A percentile compares a stretch with the other conserved stretches of the same genome.
These are phyloP conservation scores for Plasmopara muralis DNA, from an alignment of 352 stramenopile genomes.

Conservation along the genomic window DNA sequence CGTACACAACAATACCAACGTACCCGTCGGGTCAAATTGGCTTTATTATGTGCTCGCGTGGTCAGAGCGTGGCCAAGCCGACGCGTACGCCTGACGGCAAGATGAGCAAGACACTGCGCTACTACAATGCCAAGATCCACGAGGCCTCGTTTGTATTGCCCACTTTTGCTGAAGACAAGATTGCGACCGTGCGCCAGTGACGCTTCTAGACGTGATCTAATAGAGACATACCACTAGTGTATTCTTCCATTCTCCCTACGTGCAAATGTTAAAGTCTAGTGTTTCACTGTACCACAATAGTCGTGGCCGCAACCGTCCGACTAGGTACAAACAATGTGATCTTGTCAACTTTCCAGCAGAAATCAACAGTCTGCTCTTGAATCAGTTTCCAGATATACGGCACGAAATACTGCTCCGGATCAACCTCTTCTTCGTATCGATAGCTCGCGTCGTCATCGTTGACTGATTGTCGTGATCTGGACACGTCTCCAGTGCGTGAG, in stretches of 20 bases:
- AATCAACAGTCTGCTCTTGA: too few relatives aligned
- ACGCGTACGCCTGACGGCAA: conserved; percentile 54
- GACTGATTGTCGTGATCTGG: too few relatives aligned
- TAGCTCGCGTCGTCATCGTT: too few relatives aligned
- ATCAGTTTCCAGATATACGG: too few relatives aligned
- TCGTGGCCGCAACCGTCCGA: conserved; percentile 4
- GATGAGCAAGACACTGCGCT: conserved; percentile 79
- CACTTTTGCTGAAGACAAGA: conserved; percentile 88
- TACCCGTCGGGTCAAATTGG: conserved; percentile 99
- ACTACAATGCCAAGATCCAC: conserved; percentile 94
- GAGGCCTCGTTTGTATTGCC: conserved; percentile 95
- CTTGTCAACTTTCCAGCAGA: conserved; percentile 38
- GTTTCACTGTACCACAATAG: neutral
- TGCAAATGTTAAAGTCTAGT: too few relatives aligned
- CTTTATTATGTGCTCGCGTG: conserved; percentile 91
- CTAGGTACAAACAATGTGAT: conserved; percentile 65
- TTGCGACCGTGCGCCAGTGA: conserved; percentile 73
- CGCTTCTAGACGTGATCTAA: conserved; percentile 17
- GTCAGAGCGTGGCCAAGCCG: conserved; percentile 61
- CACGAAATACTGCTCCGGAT: too few relatives aligned
- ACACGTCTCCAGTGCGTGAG: too few relatives aligned
- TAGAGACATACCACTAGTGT: neutral
- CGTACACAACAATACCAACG: conserved; percentile 98
- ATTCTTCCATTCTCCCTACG: too few relatives aligned
- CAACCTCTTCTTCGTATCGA: too few relatives aligned